Evolutionary conservation across 2,329 filamentous ascomycete genomes (phyloP).

Genomic region (Neofusicoccum ribis): DNA sequence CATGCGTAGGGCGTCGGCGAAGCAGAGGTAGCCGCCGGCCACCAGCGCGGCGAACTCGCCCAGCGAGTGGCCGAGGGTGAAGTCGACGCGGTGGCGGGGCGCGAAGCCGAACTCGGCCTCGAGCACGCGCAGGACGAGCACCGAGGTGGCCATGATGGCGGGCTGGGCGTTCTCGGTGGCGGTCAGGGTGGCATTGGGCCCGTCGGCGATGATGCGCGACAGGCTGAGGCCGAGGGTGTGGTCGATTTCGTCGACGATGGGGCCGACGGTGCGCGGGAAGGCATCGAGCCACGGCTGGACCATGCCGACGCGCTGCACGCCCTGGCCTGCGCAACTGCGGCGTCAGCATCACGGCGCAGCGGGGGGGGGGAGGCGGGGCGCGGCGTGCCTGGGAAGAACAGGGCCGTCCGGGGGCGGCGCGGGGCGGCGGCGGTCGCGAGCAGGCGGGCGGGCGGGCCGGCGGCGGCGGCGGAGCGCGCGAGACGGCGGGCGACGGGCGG

Average conservation of each 20-base stretch:
- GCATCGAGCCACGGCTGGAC: slow-evolving; percentile 79
- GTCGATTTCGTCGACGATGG: slow-evolving; percentile 86
- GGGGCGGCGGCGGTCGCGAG: neutral
- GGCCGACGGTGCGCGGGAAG: slow-evolving; percentile 74
- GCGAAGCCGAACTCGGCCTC: slow-evolving; percentile 82
- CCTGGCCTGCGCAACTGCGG: slow-evolving; percentile 65
- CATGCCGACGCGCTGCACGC: slow-evolving; percentile 89
- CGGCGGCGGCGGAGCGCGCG: neutral
- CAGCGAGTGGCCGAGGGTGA: slow-evolving; percentile 85
- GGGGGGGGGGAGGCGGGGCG: neutral
- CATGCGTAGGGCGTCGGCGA: slow-evolving; percentile 74
- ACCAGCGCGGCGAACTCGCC: slow-evolving; percentile 93
- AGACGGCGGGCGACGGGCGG: slow-evolving; percentile 4
- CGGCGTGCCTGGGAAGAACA: slow-evolving; percentile 38
- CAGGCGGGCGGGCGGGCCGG: neutral
- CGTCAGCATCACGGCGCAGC: slow-evolving; percentile 3
- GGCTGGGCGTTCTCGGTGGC: slow-evolving; percentile 87
- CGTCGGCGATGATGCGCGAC: slow-evolving; percentile 74
- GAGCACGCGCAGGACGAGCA: slow-evolving; percentile 84
- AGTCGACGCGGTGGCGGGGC: slow-evolving; percentile 69
- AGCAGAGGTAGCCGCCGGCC: slow-evolving; percentile 75
- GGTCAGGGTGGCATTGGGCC: slow-evolving; percentile 75
- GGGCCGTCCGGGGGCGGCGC: slow-evolving; percentile 36
- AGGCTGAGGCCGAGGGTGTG: slow-evolving; percentile 67
- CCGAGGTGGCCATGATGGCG: slow-evolving; percentile 92